These are phyloP conservation scores for Telopea speciosissima DNA, from an alignment of 177 flowering plant species.

Conservation along the genomic window DNA sequence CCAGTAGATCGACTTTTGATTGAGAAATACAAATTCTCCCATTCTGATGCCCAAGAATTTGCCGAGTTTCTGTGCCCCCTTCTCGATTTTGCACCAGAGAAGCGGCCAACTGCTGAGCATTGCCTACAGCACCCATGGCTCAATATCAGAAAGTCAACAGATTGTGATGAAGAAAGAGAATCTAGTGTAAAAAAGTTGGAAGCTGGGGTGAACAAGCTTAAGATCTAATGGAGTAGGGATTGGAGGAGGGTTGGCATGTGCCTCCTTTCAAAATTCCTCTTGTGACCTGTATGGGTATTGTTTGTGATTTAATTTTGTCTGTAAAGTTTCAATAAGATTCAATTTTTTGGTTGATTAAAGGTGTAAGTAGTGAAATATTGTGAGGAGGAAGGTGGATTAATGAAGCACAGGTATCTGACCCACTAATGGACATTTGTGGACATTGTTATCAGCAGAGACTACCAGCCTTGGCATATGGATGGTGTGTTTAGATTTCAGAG, in stretches of 20 bases:
- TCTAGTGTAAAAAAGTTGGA: constrained; percentile 29
- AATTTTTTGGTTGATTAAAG: constrained; percentile 15
- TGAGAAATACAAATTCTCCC: constrained; percentile 62
- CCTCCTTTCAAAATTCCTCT: constrained; percentile 13
- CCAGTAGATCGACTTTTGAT: constrained; percentile 59
- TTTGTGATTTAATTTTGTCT: constrained; percentile 19
- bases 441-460: neutral
- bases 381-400: neutral
- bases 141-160: constrained; percentile 17
- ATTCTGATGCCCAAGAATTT: constrained; percentile 66
- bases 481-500: too few relatives aligned
- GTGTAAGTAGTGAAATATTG: constrained; percentile 7
- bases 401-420: constrained; percentile 4
- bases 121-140: constrained; percentile 89
- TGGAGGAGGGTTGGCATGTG: constrained; percentile 3
- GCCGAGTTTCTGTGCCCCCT: constrained; percentile 70
- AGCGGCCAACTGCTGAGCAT: constrained; percentile 85
- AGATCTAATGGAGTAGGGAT: constrained; percentile 34
- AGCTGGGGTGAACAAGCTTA: constrained; percentile 49
- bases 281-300: constrained; percentile 23
- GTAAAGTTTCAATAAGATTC: constrained; percentile 19
- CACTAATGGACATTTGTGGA: neutral
- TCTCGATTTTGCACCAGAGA: constrained; percentile 89
- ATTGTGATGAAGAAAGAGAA: constrained; percentile 26
- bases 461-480: too few relatives aligned